Evolutionary conservation across 148 eudicot species (phyloP).

Genomic region (Amaranthus hypochondriacus): DNA sequence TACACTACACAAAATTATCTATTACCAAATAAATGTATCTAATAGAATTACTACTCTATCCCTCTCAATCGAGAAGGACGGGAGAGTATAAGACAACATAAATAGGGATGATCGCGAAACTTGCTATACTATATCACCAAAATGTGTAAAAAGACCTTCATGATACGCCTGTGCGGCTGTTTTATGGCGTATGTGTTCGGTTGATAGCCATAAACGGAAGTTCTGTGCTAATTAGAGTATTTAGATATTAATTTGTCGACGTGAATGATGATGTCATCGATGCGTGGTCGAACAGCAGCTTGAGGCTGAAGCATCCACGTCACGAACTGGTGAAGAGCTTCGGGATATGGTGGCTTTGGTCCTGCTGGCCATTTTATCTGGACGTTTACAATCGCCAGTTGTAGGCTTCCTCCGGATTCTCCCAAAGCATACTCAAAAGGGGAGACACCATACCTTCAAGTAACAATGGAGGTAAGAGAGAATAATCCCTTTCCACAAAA

Average conservation of each 20-base stretch:
- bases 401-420: conserved; percentile 96
- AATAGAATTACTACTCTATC: neutral
- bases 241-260: conserved; percentile 88
- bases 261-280: conserved; percentile 84
- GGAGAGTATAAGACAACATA: conserved; percentile 9
- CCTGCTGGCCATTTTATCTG: conserved; percentile 92
- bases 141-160: conserved; percentile 3
- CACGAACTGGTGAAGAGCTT: conserved; percentile 88
- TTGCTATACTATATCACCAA: neutral
- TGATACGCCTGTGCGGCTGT: conserved; percentile 8
- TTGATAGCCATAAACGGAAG: conserved; percentile 1
- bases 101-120: neutral
- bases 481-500: too few species aligned
- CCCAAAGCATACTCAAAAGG: conserved; percentile 95
- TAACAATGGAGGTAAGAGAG: neutral
- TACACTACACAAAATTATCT: conserved; percentile 18
- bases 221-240: conserved; percentile 45
- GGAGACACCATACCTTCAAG: conserved; percentile 82
- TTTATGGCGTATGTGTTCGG: neutral
- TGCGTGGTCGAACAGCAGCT: conserved; percentile 79
- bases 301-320: conserved; percentile 99
- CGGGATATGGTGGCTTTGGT: conserved; percentile 82
- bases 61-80: too few species aligned
- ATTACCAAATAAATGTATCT: conserved; percentile 10
- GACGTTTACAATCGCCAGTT: conserved; percentile 82